phyloP scores from a whole-genome alignment of 1,284 basidiomycete genomes.

The Ustilago trichophora region DNA sequence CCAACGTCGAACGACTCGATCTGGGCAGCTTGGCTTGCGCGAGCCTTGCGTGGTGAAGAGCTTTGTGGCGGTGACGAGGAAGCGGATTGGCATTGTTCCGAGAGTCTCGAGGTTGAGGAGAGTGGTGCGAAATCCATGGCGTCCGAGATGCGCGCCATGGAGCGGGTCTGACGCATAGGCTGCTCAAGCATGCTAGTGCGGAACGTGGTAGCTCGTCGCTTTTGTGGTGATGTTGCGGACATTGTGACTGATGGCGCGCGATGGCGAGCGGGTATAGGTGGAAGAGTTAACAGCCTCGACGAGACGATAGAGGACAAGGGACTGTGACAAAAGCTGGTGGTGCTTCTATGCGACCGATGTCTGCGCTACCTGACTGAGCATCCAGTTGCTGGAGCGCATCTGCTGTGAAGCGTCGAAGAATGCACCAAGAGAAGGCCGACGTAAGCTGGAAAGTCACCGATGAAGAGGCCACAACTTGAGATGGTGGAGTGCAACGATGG shows the following conservation, averaged over 20 bases:
- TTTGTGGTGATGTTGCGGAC: conserved; percentile 37
- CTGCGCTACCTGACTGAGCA: too few relatives aligned
- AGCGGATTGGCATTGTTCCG: background rate
- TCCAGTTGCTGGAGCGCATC: too few relatives aligned
- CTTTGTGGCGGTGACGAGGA: conserved; percentile 9
- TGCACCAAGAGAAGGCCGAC: too few relatives aligned
- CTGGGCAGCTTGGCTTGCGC: conserved; percentile 18
- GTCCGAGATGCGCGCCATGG: conserved; percentile 43
- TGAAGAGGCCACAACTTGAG: too few relatives aligned
- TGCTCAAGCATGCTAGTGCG: conserved; percentile 21
- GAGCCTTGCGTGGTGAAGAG: conserved; percentile 18
- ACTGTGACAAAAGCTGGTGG: too few relatives aligned
- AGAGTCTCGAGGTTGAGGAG: background rate
- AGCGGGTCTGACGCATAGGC: conserved; percentile 44
- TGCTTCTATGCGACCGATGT: too few relatives aligned
- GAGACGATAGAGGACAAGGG: too few relatives aligned
- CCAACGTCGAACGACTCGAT: conserved; percentile 26
- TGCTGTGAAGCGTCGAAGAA: too few relatives aligned
- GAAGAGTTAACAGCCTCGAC: too few relatives aligned
- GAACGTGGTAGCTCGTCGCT: conserved; percentile 25
- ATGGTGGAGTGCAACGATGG: background rate
- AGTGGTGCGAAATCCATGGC: conserved; percentile 10
- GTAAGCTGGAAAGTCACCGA: too few relatives aligned
- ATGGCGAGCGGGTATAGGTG: background rate
- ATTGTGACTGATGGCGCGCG: conserved; percentile 2